phyloP scores from a whole-genome alignment of 352 stramenopile species.

The Globisporangium emineosum region DNA sequence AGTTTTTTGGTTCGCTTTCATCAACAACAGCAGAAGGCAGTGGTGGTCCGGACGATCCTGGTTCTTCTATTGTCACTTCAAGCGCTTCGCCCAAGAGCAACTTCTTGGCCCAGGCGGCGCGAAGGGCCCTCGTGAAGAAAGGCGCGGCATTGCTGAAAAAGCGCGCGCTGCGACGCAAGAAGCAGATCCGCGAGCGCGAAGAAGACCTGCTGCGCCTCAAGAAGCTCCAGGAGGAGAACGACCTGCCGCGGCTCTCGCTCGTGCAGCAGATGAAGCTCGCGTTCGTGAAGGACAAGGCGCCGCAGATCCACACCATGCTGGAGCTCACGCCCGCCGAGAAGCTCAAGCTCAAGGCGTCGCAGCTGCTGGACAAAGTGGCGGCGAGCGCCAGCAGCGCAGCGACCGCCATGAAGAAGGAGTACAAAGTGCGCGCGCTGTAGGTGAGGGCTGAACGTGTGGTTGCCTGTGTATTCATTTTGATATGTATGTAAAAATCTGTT shows the following conservation, averaged over 20 bases:
- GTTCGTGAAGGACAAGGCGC: constrained; percentile 47
- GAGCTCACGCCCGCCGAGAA: constrained; percentile 56
- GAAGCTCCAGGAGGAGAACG: constrained; percentile 36
- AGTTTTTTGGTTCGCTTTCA: constrained; percentile 29
- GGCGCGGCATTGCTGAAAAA: constrained; percentile 35
- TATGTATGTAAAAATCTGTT: constrained; percentile 3
- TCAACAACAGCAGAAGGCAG: constrained; percentile 17
- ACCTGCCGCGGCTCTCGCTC: constrained; percentile 34
- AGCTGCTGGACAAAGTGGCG: constrained; percentile 42
- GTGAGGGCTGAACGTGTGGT: background rate
- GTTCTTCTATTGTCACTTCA: background rate
- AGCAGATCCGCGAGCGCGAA: constrained; percentile 51
- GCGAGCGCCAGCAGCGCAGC: constrained; percentile 30
- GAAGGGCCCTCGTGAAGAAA: constrained; percentile 49
- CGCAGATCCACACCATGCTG: constrained; percentile 46
- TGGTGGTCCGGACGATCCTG: background rate
- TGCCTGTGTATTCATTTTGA: constrained; percentile 4
- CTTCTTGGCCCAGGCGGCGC: constrained; percentile 27
- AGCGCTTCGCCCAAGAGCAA: background rate
- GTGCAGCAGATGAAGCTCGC: constrained; percentile 45
- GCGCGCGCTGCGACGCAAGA: constrained; percentile 35
- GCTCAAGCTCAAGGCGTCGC: constrained; percentile 34
- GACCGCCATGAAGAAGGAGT: constrained; percentile 60
- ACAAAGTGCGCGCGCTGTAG: constrained; percentile 57
- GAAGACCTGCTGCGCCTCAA: constrained; percentile 42